Base-by-base conservation (phyloP, 148 eudicot genomes). In the Fagopyrum esculentum region DNA sequence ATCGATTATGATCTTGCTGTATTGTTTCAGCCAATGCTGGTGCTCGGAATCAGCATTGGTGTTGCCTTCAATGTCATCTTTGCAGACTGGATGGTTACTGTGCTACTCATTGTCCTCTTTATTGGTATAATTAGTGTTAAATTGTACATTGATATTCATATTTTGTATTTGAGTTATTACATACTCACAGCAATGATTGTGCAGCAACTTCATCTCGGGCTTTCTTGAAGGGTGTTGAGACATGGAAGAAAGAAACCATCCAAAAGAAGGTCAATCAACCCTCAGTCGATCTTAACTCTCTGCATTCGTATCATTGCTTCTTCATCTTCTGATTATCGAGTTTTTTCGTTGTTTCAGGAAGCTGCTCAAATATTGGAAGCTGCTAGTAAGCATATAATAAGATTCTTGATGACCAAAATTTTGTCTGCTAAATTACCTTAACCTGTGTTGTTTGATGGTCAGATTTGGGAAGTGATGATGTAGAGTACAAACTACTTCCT, bases 71-170 rank as follows among this genome's bases (percentile, higher is more conserved):
- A 87, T 66, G 88, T 89, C 9, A 79, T 89, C 10, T 89, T 89
- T 74, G 89, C 91, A 3, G 89, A 89, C 78, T 89, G 91, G 93
- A 87, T 89, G 89, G 89, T 89, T 83, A 89, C 93, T 0, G 80
- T 86, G 57, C 85, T 89, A 6, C 87, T 89, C 64, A 89, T 89
- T 75, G 74, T 89, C 79, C 89, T 87, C 7, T 87, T 87, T 56
- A 3, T 86, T 16, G 87, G 93, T 89, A 83, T 46, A 46, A 26
- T 13, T 8, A 6, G 16, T 13, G 8, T 56, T 56, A 6, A n/a
- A 6, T 56, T 3, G 7, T 55, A 6, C 3, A 16, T 15, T 16
- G 8, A 56, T 22, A 56, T 22, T 6, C 22, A 17, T 15, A 12
- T 55, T 55, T n/a, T 6, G 6, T n/a, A 55, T 12, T 19, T 56